Base-by-base conservation (phyloP, 495 filamentous ascomycete genomes). In the Cercophora newfieldiana region DNA sequence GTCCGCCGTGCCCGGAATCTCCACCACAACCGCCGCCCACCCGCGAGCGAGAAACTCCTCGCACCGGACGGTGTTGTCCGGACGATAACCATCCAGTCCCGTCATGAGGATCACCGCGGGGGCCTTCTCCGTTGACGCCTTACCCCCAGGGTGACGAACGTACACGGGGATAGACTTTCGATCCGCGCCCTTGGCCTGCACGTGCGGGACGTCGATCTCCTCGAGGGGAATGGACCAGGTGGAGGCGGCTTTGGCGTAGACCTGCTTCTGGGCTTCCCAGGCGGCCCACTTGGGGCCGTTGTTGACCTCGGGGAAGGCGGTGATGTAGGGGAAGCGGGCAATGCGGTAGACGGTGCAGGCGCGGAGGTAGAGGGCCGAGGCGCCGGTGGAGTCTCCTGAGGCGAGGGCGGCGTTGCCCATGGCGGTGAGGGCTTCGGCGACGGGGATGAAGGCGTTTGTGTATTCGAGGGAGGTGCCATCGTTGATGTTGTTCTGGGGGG, bases 1-100 rank as follows among this genome's bases (percentile, higher is more conserved):
- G 72, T 94, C 91, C 2, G 89, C 91, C 0, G 91, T 94, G 0
- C 91, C 91, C 0, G 91, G 91, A 64, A 94, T 91, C 77, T 94
- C 91, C 25, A 86, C 82, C 28, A 91, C 79, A 3, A 92, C 80
- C 1, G 74, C 78, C 25, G 74, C 88, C 87, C 83, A 90, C 22
- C 83, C 87, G 65, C 83, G 86, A 59, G 78, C 74, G 12, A 86
- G 71, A 67, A 88, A 91, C 75, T 90, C 88, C 37, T 90, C 82
- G 61, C 83, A 87, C 37, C 90, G 87, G 47, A 85, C 81, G n/a
- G 88, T 89, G 72, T 93, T 91, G 70, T 94, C 91, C 0, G 90
- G 89, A 16, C 91, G 78, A 71, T 94, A 92, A 10, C 91, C 91
- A 68, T 94, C 91, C 16, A 94, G 80, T 0, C 91, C 91, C 0